A percentile compares a stretch with the other conserved stretches of the same genome.
phyloP scores from a whole-genome alignment of 73 alveolate species.

The Tetrahymena borealis region DNA sequence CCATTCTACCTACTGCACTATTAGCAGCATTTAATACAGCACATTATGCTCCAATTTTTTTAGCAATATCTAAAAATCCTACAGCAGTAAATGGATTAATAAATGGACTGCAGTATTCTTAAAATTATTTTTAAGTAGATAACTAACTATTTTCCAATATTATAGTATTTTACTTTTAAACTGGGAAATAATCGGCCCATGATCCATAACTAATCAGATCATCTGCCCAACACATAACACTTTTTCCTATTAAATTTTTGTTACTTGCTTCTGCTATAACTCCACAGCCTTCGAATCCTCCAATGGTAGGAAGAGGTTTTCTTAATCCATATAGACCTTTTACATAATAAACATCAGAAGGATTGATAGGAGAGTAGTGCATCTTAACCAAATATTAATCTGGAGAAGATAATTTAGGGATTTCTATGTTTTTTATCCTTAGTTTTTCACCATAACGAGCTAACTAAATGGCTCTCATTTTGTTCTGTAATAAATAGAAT shows the following conservation, averaged over 20 bases:
- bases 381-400: background rate
- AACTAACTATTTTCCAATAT: background rate
- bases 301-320: background rate
- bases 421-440: background rate
- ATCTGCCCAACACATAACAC: background rate
- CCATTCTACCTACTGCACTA: background rate
- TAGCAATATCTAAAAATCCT: background rate
- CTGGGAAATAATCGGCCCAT: background rate
- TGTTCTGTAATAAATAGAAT: background rate
- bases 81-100: background rate
- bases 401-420: background rate
- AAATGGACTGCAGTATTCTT: background rate
- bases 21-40: background rate
- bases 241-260: background rate
- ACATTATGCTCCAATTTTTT: background rate
- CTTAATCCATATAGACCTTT: background rate
- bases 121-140: background rate
- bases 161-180: background rate
- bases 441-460: background rate
- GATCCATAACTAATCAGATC: background rate
- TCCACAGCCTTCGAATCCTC: background rate
- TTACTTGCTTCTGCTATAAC: background rate
- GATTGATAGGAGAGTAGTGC: background rate
- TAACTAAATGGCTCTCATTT: background rate
- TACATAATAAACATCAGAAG: background rate